phyloP scores from a whole-genome alignment of 169 alveolate species.

The Cytauxzoon felis region DNA sequence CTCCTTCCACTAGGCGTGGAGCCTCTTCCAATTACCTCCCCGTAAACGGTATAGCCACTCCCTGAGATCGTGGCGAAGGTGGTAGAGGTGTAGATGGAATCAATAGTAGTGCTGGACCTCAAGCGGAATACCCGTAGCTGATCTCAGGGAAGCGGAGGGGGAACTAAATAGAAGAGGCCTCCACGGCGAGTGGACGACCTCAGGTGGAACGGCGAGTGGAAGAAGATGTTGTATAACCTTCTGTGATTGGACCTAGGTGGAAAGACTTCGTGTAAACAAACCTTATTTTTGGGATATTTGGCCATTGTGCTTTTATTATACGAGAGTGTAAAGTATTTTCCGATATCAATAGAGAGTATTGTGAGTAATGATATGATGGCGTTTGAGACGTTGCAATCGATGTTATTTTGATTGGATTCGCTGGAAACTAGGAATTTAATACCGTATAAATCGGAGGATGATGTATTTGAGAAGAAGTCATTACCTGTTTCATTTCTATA shows the following conservation, averaged over 20 bases:
- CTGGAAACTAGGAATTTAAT: slow-evolving; percentile 44
- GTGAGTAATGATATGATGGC: slow-evolving; percentile 58
- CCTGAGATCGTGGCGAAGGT: too few species aligned
- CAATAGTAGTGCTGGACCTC: too few species aligned
- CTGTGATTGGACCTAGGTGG: background rate
- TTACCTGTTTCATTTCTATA: slow-evolving; percentile 52
- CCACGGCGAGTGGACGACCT: too few species aligned
- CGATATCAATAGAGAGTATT: slow-evolving; percentile 57
- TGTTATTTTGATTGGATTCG: slow-evolving; percentile 31
- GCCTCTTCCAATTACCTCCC: too few species aligned
- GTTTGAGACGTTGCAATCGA: slow-evolving; percentile 55
- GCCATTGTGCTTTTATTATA: slow-evolving; percentile 49
- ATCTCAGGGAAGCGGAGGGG: too few species aligned
- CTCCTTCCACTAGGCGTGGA: too few species aligned
- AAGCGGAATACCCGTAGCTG: too few species aligned
- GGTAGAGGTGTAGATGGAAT: too few species aligned
- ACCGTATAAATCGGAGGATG: slow-evolving; percentile 29
- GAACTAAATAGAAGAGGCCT: too few species aligned
- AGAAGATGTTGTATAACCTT: too few species aligned
- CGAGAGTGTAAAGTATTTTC: slow-evolving; percentile 43
- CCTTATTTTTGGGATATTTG: slow-evolving; percentile 22
- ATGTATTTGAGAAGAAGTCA: slow-evolving; percentile 32
- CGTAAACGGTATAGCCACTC: too few species aligned
- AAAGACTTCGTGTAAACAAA: background rate
- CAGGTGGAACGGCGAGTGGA: too few species aligned